Evolutionary conservation across 441 rosid genomes (phyloP).

Genomic region (Eutrema salsugineum): DNA sequence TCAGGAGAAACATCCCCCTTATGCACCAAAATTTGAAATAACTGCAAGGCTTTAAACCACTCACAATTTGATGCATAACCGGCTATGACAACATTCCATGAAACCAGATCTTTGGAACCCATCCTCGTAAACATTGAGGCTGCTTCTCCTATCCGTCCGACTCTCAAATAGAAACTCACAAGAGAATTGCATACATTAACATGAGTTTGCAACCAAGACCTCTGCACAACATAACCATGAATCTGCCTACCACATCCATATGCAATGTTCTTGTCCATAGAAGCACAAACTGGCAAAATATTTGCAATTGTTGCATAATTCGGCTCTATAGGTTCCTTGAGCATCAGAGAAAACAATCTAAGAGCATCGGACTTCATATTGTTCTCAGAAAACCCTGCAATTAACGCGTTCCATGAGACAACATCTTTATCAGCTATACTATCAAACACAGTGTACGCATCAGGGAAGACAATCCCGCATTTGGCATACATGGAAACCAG

Average conservation of each 20-base stretch:
- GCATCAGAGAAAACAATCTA: constrained; percentile 56
- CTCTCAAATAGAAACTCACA: constrained; percentile 64
- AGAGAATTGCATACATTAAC: constrained; percentile 68
- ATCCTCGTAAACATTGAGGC: constrained; percentile 55
- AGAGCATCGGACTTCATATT: constrained; percentile 46
- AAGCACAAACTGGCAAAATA: constrained; percentile 59
- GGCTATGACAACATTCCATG: constrained; percentile 81
- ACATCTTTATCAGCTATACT: constrained; percentile 65
- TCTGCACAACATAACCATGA: constrained; percentile 58
- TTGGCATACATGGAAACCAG: constrained; percentile 81
- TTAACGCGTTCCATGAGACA: constrained; percentile 88
- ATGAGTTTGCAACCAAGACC: constrained; percentile 43
- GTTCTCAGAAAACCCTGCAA: constrained; percentile 83
- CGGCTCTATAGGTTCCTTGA: constrained; percentile 46
- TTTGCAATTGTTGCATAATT: constrained; percentile 58
- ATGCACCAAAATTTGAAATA: constrained; percentile 48
- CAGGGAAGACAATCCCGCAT: constrained; percentile 43
- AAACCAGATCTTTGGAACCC: constrained; percentile 68
- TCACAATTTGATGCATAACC: constrained; percentile 63
- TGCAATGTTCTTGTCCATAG: constrained; percentile 40
- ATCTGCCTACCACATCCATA: constrained; percentile 53
- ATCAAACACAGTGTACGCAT: constrained; percentile 56
- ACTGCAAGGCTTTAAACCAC: constrained; percentile 56
- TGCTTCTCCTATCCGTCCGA: constrained; percentile 53
- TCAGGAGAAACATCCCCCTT: constrained; percentile 41